These are phyloP conservation scores for Drosera capensis DNA, from an alignment of 148 eudicot species.

Conservation along the genomic window DNA sequence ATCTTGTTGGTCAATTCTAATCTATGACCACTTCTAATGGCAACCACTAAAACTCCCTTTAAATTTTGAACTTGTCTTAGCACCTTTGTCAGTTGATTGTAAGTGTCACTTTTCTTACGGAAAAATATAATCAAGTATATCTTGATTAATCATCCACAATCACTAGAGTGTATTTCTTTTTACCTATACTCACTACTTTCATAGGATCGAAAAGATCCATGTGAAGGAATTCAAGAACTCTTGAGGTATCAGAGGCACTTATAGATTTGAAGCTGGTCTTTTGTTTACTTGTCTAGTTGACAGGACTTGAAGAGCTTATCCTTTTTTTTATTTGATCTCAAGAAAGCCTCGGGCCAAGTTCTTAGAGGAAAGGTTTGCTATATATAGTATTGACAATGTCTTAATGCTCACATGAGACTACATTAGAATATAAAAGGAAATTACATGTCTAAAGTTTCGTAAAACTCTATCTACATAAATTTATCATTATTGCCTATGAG, in stretches of 20 bases:
- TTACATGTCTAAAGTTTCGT: no score
- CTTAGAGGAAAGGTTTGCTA: no score
- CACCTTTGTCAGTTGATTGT: no score
- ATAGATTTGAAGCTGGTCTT: neutral
- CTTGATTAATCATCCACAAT: neutral
- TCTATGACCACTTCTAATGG: neutral
- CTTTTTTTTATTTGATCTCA: no score
- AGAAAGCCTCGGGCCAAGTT: no score
- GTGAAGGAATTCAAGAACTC: neutral
- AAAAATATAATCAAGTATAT: neutral
- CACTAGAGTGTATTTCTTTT: neutral
- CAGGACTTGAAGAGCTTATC: no score
- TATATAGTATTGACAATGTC: no score
- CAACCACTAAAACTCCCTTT: neutral
- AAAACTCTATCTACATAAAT: no score
- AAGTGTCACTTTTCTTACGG: neutral
- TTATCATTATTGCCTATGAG: no score
- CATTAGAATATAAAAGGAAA: no score
- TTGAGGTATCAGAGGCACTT: neutral
- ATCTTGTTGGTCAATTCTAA: neutral
- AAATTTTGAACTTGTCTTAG: neutral
- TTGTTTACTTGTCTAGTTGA: neutral
- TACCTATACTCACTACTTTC: neutral
- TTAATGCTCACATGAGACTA: no score
- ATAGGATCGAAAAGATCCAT: neutral